phyloP scores from a whole-genome alignment of 768 basidiomycete species.

The Trametes punicea region DNA sequence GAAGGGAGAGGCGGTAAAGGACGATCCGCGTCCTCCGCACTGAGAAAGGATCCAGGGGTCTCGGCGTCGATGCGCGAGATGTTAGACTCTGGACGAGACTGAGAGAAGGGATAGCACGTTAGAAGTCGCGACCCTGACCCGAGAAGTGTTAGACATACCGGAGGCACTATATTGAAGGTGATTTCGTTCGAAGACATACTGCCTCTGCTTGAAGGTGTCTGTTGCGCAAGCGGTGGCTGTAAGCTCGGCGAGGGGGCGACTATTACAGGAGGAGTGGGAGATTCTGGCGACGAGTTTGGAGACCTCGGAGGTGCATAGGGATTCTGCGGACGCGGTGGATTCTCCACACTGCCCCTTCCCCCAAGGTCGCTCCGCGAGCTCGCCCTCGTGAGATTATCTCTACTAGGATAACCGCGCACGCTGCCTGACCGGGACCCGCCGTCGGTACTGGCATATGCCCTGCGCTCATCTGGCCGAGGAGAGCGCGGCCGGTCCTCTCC shows the following conservation, averaged over 20 bases:
- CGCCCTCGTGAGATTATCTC: constrained; percentile 3
- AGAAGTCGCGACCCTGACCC: not conserved
- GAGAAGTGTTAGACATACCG: constrained; percentile 17
- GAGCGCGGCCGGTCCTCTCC: constrained; percentile 2
- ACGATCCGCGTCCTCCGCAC: constrained; percentile 39
- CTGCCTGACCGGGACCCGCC: constrained; percentile 1
- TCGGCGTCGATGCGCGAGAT: constrained; percentile 27
- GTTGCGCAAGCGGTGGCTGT: constrained; percentile 2
- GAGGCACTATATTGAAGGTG: constrained; percentile 17
- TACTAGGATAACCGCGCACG: constrained; percentile 2
- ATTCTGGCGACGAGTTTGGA: constrained; percentile 18
- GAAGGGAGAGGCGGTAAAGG: constrained; percentile 28
- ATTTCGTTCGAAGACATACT: constrained; percentile 18
- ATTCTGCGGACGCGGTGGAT: constrained; percentile 1
- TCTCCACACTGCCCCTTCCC: not conserved
- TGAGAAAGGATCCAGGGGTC: constrained; percentile 32
- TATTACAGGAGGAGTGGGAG: not conserved
- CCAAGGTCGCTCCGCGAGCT: constrained; percentile 5
- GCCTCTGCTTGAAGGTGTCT: constrained; percentile 1
- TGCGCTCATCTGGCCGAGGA: constrained; percentile 2
- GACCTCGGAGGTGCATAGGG: constrained; percentile 20
- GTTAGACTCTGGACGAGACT: constrained; percentile 41
- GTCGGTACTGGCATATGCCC: not conserved
- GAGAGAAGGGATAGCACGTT: not conserved
- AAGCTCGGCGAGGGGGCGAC: constrained; percentile 5